These are phyloP conservation scores for Dipteronia sinensis DNA, from an alignment of 345 rosid species.

Conservation along the genomic window DNA sequence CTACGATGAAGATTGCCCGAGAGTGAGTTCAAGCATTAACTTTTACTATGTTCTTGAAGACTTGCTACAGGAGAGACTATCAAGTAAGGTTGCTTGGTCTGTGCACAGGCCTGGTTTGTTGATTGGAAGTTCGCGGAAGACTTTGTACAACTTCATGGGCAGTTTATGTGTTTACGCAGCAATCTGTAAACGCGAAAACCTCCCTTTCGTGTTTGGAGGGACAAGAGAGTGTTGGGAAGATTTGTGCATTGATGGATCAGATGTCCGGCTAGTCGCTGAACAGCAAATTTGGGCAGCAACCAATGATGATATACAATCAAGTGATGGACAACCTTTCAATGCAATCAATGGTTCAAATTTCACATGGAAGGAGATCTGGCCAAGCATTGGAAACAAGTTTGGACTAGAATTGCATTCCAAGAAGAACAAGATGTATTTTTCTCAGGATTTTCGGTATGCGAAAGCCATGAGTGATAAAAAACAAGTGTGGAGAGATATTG, in stretches of 20 bases:
- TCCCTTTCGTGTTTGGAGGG: slow-evolving; percentile 89
- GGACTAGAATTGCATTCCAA: slow-evolving; percentile 41
- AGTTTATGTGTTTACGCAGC: slow-evolving; percentile 75
- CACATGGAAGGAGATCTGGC: slow-evolving; percentile 90
- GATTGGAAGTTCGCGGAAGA: slow-evolving; percentile 65
- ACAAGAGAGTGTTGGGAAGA: slow-evolving; percentile 85
- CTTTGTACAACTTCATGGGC: slow-evolving; percentile 73
- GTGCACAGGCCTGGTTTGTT: slow-evolving; percentile 88
- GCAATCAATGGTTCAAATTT: slow-evolving; percentile 69
- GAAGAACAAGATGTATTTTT: slow-evolving; percentile 33
- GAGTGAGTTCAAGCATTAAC: slow-evolving; percentile 38
- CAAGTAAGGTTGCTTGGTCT: slow-evolving; percentile 56
- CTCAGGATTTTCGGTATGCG: slow-evolving; percentile 48
- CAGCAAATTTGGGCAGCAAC: slow-evolving; percentile 83
- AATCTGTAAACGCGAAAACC: slow-evolving; percentile 60
- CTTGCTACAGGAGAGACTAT: slow-evolving; percentile 56
- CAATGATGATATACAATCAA: slow-evolving; percentile 35
- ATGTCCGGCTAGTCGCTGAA: slow-evolving; percentile 70
- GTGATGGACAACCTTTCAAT: slow-evolving; percentile 65
- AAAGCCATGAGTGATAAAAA: slow-evolving; percentile 54
- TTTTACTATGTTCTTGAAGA: slow-evolving; percentile 85
- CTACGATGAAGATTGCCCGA: slow-evolving; percentile 63
- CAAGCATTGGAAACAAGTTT: slow-evolving; percentile 54
- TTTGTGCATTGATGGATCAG: slow-evolving; percentile 72
- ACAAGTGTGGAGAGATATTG: slow-evolving; percentile 67